These are phyloP conservation scores for Emmonsiellopsis sp. DNA, from an alignment of 2,329 filamentous ascomycete species.

Conservation along the genomic window DNA sequence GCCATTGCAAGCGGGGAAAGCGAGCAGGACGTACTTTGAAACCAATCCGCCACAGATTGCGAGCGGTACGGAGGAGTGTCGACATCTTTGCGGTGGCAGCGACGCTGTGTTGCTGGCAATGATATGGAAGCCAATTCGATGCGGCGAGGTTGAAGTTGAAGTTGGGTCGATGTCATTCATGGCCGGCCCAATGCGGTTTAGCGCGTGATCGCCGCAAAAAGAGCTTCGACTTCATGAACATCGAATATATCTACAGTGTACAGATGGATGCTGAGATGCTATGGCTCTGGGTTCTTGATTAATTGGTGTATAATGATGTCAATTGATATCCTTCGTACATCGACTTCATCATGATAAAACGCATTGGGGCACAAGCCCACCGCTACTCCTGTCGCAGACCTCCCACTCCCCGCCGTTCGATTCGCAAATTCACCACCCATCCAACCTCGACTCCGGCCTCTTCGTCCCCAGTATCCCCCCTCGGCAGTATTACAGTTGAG, in stretches of 20 bases:
- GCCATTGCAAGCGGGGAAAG: slow-evolving; percentile 5
- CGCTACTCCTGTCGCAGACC: slow-evolving; percentile 26
- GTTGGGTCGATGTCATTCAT: neutral
- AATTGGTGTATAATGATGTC: neutral
- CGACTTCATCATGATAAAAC: slow-evolving; percentile 27
- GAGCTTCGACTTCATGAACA: neutral
- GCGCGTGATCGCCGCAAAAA: neutral
- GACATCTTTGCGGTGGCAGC: slow-evolving; percentile 59
- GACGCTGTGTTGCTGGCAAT: neutral
- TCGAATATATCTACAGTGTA: neutral
- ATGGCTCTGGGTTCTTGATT: neutral
- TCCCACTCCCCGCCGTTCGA: slow-evolving; percentile 23
- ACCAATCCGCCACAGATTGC: slow-evolving; percentile 79
- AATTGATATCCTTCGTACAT: neutral
- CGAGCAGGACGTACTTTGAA: slow-evolving; percentile 58
- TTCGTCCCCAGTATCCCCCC: slow-evolving; percentile 31
- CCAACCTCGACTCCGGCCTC: slow-evolving; percentile 14
- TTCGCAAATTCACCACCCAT: slow-evolving; percentile 31
- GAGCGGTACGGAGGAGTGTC: slow-evolving; percentile 74
- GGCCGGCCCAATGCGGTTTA: slow-evolving; percentile 9
- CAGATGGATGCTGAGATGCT: no score
- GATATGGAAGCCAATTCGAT: neutral
- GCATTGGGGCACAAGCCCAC: slow-evolving; percentile 29
- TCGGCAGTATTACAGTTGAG: slow-evolving; percentile 59
- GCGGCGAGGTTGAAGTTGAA: neutral